Conservation (phyloP, 1,284 basidiomycete species). For the Ganoderma meredithae region DNA sequence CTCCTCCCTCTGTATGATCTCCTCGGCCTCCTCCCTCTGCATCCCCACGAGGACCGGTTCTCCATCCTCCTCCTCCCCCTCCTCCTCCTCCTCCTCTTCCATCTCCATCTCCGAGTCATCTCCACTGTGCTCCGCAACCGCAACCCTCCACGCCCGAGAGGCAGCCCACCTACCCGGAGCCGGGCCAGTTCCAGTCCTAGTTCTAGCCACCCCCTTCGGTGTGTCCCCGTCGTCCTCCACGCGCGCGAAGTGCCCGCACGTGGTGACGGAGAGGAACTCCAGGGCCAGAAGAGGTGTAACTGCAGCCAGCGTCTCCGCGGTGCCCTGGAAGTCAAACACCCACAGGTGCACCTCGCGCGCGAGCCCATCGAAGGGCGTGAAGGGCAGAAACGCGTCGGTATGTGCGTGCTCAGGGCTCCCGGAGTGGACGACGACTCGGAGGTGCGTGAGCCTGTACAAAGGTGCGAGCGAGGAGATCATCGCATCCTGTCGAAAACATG, state of each 20-base stretch:
- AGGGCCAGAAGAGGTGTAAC: not conserved
- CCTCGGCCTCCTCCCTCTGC: not conserved
- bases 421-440: not conserved
- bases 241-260: not conserved
- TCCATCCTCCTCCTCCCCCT: not conserved
- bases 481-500: not conserved
- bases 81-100: too few species aligned
- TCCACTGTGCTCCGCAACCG: not conserved
- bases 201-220: too few species aligned
- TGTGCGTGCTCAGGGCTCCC: not conserved
- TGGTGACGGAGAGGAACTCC: not conserved
- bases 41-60: not conserved
- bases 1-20: not conserved
- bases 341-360: not conserved
- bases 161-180: not conserved
- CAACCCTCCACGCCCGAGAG: not conserved
- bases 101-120: too few species aligned
- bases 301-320: not conserved
- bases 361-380: not conserved
- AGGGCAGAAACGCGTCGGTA: not conserved
- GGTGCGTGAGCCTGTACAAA: not conserved
- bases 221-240: too few species aligned
- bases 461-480: not conserved
- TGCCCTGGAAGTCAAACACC: not conserved
- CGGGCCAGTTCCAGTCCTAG: too few species aligned